Evolutionary conservation across 176 grass and related monocot genomes (phyloP).

Genomic region (Avena insularis): DNA sequence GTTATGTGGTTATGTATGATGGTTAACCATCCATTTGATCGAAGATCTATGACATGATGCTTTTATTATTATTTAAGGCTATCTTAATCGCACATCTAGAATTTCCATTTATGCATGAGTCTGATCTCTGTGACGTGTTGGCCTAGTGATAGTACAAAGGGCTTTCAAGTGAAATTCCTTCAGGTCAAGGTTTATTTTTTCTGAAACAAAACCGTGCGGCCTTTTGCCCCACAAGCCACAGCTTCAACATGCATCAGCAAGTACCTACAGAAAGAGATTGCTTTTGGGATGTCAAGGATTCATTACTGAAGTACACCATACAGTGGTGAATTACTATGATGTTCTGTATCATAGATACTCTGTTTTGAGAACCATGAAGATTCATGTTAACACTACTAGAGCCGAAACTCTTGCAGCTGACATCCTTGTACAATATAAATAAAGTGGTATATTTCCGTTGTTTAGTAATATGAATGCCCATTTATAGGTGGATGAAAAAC

Average conservation of each 20-base stretch:
- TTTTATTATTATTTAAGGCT: slow-evolving; percentile 39
- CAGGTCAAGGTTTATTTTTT: not conserved
- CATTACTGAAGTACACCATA: slow-evolving; percentile 2
- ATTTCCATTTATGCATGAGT: not conserved
- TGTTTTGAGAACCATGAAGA: slow-evolving; percentile 25
- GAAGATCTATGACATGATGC: slow-evolving; percentile 11
- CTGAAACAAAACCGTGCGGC: not conserved
- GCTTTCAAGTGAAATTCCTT: not conserved
- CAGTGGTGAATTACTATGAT: slow-evolving; percentile 13
- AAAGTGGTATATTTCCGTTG: slow-evolving; percentile 4
- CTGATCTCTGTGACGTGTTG: not conserved
- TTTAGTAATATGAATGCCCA: slow-evolving; percentile 28
- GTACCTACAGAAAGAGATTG: not conserved
- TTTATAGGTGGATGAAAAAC: slow-evolving; percentile 68
- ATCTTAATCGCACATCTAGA: slow-evolving; percentile 3
- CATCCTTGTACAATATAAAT: not conserved
- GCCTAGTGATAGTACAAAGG: slow-evolving; percentile 9
- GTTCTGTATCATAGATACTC: slow-evolving; percentile 7
- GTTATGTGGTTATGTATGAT: slow-evolving; percentile 5
- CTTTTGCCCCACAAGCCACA: not conserved
- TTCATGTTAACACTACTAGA: slow-evolving; percentile 4
- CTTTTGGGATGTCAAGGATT: slow-evolving; percentile 5
- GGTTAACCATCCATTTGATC: not conserved
- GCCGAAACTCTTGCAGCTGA: slow-evolving; percentile 8
- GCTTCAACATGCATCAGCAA: slow-evolving; percentile 1